Base-by-base conservation (phyloP, 2,329 filamentous ascomycete species). In the Beauveria medogensis region DNA sequence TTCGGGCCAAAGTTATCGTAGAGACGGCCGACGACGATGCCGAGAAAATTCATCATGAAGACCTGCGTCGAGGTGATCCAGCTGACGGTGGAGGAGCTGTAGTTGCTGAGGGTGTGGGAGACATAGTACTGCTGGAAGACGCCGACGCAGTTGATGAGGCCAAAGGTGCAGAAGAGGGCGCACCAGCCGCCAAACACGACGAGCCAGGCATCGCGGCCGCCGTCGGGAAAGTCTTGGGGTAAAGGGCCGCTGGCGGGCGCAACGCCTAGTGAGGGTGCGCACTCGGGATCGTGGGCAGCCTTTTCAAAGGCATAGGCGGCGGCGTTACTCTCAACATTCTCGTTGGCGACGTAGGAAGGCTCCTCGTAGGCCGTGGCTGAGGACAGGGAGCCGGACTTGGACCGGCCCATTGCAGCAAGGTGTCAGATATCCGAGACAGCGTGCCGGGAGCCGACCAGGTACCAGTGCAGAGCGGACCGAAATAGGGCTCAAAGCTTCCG, bases 1-100 rank as follows among this genome's bases (percentile, higher is more conserved):
- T 78, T 78, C 0, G 87, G 85, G 2, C 88, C 88, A 64, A 83
- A 82, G 64, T 77, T 82, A 70, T 91, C 88, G 66, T 83, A 89
- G 12, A 88, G 52, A 46, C 81, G 82, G 1, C 88, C 88, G 55
- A 80, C 76, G 16, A 76, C 64, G 8, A 73, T 71, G 58, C 81
- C 82, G 73, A 82, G 75, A 64, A 82, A 76, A 54, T 80, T 69
- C 72, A 77, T 75, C 62, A 73, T 67, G 59, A 76, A 84, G 16
- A 79, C 71, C 67, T 85, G 77, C 26, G 82, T 69, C 6, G 82
- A 82, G 10, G 80, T 74, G 65, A 87, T 86, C 84, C 85, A 87
- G 56, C 82, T 77, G 40, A 87, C 75, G 1, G 78, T 75, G 59
- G 80, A 82, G 6, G 78, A 70, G 3, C 76, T 75, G 63, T 83